Base-by-base conservation (phyloP, 176 grass and related monocot genomes). In the Typha latifolia region DNA sequence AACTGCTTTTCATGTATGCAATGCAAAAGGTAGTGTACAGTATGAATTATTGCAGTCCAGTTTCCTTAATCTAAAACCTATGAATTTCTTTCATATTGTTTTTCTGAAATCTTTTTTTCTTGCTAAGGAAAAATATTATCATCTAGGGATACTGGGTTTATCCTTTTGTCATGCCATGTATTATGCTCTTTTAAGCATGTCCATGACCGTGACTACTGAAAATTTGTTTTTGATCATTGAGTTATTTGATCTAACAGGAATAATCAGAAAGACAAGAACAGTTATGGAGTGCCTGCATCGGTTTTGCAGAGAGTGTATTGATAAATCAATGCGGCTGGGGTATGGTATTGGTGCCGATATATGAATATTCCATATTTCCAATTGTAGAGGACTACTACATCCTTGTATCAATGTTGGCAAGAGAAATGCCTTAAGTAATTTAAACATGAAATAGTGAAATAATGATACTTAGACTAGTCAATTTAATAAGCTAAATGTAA, bases 301-400 rank as follows among this genome's bases (percentile, higher is more conserved):
- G 13, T 93, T 93, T 66, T 93, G 89, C 48, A 88, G 85, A 64
- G 89, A 93, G 69, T 93, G 89, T 50, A 93, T 93, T 53, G 89
- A 93, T 57, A 93, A 93, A 85, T 93, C 89, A 64, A 88, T 93
- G 89, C 79, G 89, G 32, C 82, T 92, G 49, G 85, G 89, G 89
- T 92, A 90, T 75, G 69, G 27, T 29, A 29, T 29, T 29, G 27
- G 20, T 68, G 66, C 24, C 34, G 72, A 62, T 12, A 32, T 43
- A 14, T 16, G 31, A 51, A 14, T 79, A 3, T n/a, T 51, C 26
- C 16, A 47, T 52, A 5, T 21, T 22, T 74, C n/a, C 32, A 24
- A 14, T 16, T 75, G 13, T 53, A 43, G n/a, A 67, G 12, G 32
- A 56, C 7, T 70, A 22, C 76, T 70, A 52, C 13, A 14, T 12